These are phyloP conservation scores for Monosporozyma aerobia DNA, from an alignment of 805 yeast genomes.

Conservation along the genomic window DNA sequence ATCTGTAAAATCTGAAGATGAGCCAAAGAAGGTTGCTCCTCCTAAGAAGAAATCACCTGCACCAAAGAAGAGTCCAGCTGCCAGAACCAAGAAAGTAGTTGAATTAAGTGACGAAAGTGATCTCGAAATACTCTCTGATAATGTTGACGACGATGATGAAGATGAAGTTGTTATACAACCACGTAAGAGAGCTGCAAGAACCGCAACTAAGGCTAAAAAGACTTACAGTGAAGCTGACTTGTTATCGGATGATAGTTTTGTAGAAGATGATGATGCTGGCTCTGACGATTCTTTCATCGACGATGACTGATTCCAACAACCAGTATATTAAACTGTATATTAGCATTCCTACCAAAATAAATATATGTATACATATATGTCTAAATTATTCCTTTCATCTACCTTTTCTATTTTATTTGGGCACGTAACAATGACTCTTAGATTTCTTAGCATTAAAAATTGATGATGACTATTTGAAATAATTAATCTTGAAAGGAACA, in stretches of 20 bases:
- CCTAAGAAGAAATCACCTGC: background rate
- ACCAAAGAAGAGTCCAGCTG: background rate
- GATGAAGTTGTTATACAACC: conserved; percentile 11
- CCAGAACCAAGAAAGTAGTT: conserved; percentile 5
- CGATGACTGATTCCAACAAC: conserved; percentile 6
- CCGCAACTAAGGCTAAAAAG: conserved; percentile 9
- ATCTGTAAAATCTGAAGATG: background rate
- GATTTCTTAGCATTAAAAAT: background rate
- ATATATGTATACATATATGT: background rate
- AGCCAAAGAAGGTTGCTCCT: background rate
- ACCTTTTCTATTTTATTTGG: background rate
- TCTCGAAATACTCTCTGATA: conserved; percentile 6
- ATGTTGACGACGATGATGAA: conserved; percentile 10
- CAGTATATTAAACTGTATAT: background rate
- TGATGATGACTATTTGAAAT: background rate
- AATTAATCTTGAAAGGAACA: background rate
- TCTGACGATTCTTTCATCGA: conserved; percentile 18
- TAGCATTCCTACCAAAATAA: background rate
- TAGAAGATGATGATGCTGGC: conserved; percentile 16
- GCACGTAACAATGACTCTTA: background rate
- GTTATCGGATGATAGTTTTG: conserved; percentile 23
- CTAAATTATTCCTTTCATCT: background rate
- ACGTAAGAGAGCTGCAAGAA: conserved; percentile 17
- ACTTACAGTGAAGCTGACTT: conserved; percentile 16
- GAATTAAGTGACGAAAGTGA: conserved; percentile 21